Base-by-base conservation (phyloP, 2,329 filamentous ascomycete genomes). In the Zalaria obscura region DNA sequence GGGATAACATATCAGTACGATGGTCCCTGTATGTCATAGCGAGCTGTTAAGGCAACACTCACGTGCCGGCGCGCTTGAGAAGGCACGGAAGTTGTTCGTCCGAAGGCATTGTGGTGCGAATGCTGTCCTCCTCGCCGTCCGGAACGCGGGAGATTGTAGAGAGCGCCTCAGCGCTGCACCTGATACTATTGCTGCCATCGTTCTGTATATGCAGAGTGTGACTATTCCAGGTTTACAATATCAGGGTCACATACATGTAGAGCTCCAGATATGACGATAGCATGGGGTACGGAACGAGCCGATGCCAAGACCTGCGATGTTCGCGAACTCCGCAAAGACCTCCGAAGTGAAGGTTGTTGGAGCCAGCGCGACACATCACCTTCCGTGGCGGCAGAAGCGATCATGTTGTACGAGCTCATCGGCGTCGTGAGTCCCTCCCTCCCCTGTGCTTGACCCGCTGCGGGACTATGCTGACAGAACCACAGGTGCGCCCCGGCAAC, bases 361-460 rank as follows among this genome's bases (percentile, higher is more conserved):
- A 9, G 11, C 28, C 32, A 36, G 35, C 40, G 43, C 32, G 3
- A 34, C 34, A 26, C 42, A 35, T 34, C 34, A 36, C 18, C 18
- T 18, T 18, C 18, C 18, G 18, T 18, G 18, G 2, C 18, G 18
- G 18, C 18, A 18, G 18, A 18, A 18, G 18, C 18, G 18, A 51
- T 29, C 50, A 95, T 98, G 91, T 70, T 98, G 67, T 98, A 98
- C 72, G 91, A 98, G 70, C 71, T 96, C 58, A 91, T 98, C 64
- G 91, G 84, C 63, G 81, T 95, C 67, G 91, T 95, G 68, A 56
- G 81, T 68, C 7, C n/a, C 38, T 29, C 39, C 25, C 25, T 29
- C 5, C 4, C 18, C n/a, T 25, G 31, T 33, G 11, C 9, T 28
- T 32, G 36, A 29, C 10, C 5, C 25, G 38, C 11, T 3, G 27